Base-by-base conservation (phyloP, 257 asterid genomes). In the Primulina eburnea region DNA sequence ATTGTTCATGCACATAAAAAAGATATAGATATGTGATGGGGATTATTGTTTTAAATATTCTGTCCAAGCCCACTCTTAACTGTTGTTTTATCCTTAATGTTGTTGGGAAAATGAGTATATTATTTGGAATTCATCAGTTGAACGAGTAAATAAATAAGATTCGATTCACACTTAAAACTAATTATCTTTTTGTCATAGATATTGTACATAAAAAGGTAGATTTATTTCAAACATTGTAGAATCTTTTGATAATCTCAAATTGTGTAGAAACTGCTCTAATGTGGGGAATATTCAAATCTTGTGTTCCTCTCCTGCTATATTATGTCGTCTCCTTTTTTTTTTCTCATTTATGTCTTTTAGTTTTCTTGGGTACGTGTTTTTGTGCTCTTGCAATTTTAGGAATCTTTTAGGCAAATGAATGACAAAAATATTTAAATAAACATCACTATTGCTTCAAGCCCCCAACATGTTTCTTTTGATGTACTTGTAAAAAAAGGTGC, bases 31-130 rank as follows among this genome's bases (percentile, higher is more conserved):
- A 16, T 0, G 12, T 21, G 14, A 35, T 38, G 61, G 61, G 60
- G 59, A 70, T 65, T 70, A 57, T 38, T 43, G 5, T n/a, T 55
- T 21, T 28, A 62, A 32, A 9, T 68, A 4, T 33, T 12, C 57
- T 34, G 12, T 60, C 57, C 29, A 62, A 28, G 30, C 24, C 9
- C 37, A 64, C 12, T 69, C 12, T 16, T 29, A 35, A 60, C 30
- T 26, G 24, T 53, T 26, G 24, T 53, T 63, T 35, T 55, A 43
- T 62, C 4, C 5, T 11, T 58, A 65, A 10, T 65, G 50, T 26
- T 16, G 60, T 65, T 16, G 29, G 4, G n/a, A 7, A 30, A 33
- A 34, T 20, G 38, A 37, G 2, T n/a, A 11, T 32, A 4, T 16
- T 17, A 18, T 64, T 26, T 34, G 34, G 29, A 50, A 11, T 43